Base-by-base conservation (phyloP, 106 monocot genomes). In the Allium fistulosum region DNA sequence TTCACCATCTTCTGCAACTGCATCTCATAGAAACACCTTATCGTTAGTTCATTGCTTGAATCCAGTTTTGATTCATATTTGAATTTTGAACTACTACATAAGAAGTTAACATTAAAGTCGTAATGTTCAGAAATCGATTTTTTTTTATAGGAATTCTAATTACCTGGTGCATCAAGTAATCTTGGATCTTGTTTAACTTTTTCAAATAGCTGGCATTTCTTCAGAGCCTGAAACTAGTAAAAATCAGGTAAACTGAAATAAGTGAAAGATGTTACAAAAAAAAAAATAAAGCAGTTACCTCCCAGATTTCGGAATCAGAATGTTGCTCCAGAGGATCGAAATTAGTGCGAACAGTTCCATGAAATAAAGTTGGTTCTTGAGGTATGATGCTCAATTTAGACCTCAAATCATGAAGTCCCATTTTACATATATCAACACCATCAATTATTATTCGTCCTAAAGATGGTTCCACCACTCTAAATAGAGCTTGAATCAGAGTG, bases 281-380 rank as follows among this genome's bases (percentile, higher is more conserved):
- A 17, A 13, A 22, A 22, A 46, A 17, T 57, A 51, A 9, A 16
- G 10, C 11, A 0, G 51, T 65, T 81, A 95, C 91, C 91, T 88
- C 95, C 95, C 88, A 95, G 46, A 95, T 81, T 61, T 91, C 85
- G 1, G 10, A 48, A 74, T 91, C 95, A 17, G 83, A 67, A 78
- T 88, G 85, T 53, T 95, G 72, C 46, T 84, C 71, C 53, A 91
- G 67, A 26, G 88, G 95, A 77, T 95, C 91, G n/a, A 95, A 57
- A 67, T 95, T 91, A 50, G 79, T 76, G 56, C 95, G 83, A 9
- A 95, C 69, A 4, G 85, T 88, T 62, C 95, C 95, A 71, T 88
- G 80, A 69, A 95, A 95, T 17, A 95, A 67, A 11, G 80, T 83
- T 45, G 95, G 95, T n/a, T 95, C 95, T 69, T 95, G 95, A 17